Evolutionary conservation across 2,329 filamentous ascomycete species (phyloP).

Genomic region (Paecilomyces formosus): DNA sequence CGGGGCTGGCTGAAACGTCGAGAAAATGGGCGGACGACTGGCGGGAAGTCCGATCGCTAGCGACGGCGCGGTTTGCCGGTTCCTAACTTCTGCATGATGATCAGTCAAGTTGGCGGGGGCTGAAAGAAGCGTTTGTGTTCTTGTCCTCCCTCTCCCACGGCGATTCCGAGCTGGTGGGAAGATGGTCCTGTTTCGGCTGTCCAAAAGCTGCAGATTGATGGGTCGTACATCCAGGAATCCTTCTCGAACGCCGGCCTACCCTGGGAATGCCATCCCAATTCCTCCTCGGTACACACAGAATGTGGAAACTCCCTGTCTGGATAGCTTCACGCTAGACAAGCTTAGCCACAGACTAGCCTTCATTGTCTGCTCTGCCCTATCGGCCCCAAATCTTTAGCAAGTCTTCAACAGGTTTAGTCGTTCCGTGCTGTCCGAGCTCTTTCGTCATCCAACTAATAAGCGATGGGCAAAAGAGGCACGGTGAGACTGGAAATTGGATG

Average conservation of each 20-base stretch:
- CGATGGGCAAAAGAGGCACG: background rate
- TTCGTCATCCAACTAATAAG: background rate
- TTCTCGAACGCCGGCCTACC: background rate
- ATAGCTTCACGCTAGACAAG: background rate
- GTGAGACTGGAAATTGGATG: background rate
- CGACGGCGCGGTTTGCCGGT: background rate
- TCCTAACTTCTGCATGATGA: background rate
- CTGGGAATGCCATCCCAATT: background rate
- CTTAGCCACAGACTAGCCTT: background rate
- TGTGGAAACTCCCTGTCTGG: background rate
- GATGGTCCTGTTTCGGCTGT: background rate
- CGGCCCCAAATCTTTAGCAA: background rate
- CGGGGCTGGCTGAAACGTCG: background rate
- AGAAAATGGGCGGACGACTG: background rate
- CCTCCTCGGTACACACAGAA: background rate
- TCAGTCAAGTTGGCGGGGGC: background rate
- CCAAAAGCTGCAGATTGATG: background rate
- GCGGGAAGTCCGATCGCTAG: background rate
- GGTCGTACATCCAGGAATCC: background rate
- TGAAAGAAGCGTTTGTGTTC: background rate
- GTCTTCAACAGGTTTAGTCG: background rate
- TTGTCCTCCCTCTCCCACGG: background rate
- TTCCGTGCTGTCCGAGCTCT: background rate
- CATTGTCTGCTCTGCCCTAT: background rate
- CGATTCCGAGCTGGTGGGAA: background rate